Evolutionary conservation across 441 rosid species (phyloP).

Genomic region (Isatis lusitanica): DNA sequence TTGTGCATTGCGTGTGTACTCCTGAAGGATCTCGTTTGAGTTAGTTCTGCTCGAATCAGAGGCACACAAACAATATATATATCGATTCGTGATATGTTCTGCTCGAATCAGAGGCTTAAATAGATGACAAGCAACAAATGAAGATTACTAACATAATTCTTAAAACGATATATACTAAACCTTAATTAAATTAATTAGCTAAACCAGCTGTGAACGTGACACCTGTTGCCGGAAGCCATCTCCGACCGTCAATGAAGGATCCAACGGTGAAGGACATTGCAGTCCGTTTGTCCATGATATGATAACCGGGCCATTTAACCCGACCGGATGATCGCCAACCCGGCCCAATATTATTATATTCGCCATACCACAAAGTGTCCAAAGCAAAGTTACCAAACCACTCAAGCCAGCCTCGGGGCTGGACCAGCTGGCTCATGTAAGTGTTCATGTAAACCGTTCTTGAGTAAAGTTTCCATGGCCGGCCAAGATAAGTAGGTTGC

Average conservation of each 20-base stretch:
- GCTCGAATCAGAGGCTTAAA: not conserved
- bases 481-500: conserved; percentile 61
- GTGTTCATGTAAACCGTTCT: conserved; percentile 71
- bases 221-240: conserved; percentile 67
- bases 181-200: conserved; percentile 31
- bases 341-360: conserved; percentile 55
- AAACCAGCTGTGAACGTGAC: conserved; percentile 50
- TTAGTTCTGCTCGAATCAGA: conserved; percentile 11
- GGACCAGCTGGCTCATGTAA: conserved; percentile 54
- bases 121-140: not conserved
- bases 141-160: not conserved
- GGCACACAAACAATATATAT: not conserved
- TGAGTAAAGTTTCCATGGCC: conserved; percentile 73
- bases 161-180: not conserved
- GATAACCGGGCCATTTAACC: conserved; percentile 64
- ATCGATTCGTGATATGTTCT: not conserved
- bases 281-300: conserved; percentile 46
- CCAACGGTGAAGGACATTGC: conserved; percentile 51
- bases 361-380: conserved; percentile 65
- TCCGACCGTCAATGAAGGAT: conserved; percentile 55
- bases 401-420: conserved; percentile 77
- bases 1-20: conserved; percentile 12
- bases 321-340: conserved; percentile 49
- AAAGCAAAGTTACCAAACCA: conserved; percentile 64
- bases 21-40: not conserved